These are phyloP conservation scores for Sugiyamaella pinicola DNA, from an alignment of 1,139 yeast species.

Conservation along the genomic window DNA sequence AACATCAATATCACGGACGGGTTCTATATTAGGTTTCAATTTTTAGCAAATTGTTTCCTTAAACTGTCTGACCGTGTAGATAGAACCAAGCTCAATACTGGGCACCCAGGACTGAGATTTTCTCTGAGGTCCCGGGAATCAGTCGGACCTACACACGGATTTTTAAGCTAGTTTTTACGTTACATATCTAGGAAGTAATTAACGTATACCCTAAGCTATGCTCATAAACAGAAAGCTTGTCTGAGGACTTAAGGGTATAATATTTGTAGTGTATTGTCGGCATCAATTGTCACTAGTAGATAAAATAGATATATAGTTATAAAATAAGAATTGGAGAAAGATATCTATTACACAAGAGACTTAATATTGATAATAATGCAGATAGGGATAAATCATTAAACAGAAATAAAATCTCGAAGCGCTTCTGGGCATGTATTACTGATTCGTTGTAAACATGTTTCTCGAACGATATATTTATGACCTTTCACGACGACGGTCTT, in stretches of 20 bases:
- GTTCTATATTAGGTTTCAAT: constrained; percentile 12
- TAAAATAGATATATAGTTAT: too few species aligned
- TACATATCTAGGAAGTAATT: neutral
- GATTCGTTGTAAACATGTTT: constrained; percentile 18
- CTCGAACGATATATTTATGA: constrained; percentile 32
- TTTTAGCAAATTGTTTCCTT: constrained; percentile 2
- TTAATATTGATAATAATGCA: neutral
- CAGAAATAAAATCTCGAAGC: neutral
- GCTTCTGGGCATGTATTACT: neutral
- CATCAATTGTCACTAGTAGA: too few species aligned
- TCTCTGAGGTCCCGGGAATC: constrained; percentile 42
- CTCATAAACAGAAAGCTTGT: too few species aligned
- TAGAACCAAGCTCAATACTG: constrained; percentile 38
- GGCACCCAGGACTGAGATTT: constrained; percentile 41
- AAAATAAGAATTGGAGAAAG: too few species aligned
- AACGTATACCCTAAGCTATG: too few species aligned
- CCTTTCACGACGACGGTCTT: constrained; percentile 35
- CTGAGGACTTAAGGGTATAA: too few species aligned
- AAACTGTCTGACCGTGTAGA: constrained; percentile 31
- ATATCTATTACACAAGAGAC: too few species aligned
- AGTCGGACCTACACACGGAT: constrained; percentile 38
- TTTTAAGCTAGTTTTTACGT: neutral
- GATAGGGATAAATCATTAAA: constrained; percentile 3
- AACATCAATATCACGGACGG: constrained; percentile 29
- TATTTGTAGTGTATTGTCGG: too few species aligned